phyloP scores from a whole-genome alignment of 192 early-diverging fungal genomes.

The Martensiomyces pterosporus region DNA sequence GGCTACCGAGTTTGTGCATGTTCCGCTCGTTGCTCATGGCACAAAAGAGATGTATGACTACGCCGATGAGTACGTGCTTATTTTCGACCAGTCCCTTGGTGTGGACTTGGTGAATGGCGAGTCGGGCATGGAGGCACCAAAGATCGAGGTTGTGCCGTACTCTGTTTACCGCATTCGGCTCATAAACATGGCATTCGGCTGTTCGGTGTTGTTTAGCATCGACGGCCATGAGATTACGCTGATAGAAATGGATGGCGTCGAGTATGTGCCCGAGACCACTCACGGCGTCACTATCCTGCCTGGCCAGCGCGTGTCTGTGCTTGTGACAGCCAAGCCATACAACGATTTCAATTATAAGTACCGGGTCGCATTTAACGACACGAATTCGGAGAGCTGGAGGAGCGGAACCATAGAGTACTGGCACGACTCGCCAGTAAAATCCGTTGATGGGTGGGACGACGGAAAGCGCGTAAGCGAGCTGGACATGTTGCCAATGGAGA shows the following conservation, averaged over 20 bases:
- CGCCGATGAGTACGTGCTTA: not conserved
- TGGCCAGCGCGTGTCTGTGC: not conserved
- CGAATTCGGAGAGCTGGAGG: too few species aligned
- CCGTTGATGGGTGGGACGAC: too few species aligned
- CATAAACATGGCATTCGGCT: not conserved
- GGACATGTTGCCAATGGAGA: too few species aligned
- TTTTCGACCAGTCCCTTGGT: not conserved
- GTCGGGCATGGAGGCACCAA: not conserved
- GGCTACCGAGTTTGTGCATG: not conserved
- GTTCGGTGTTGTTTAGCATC: not conserved
- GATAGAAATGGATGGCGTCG: not conserved
- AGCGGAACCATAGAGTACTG: too few species aligned
- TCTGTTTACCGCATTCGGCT: not conserved
- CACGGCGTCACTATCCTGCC: not conserved
- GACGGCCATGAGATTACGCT: not conserved
- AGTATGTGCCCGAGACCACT: not conserved
- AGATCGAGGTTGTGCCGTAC: not conserved
- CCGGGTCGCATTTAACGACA: not conserved
- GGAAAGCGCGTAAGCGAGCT: too few species aligned
- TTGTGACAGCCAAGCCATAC: not conserved
- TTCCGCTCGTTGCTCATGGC: not conserved
- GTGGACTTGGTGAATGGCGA: not conserved
- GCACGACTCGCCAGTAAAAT: too few species aligned
- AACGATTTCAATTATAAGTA: not conserved
- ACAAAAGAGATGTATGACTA: not conserved